A percentile compares a stretch with the other conserved stretches of the same genome.
These are phyloP conservation scores for Asterochloris sp. DNA, from an alignment of 139 green algal species.

Conservation along the genomic window DNA sequence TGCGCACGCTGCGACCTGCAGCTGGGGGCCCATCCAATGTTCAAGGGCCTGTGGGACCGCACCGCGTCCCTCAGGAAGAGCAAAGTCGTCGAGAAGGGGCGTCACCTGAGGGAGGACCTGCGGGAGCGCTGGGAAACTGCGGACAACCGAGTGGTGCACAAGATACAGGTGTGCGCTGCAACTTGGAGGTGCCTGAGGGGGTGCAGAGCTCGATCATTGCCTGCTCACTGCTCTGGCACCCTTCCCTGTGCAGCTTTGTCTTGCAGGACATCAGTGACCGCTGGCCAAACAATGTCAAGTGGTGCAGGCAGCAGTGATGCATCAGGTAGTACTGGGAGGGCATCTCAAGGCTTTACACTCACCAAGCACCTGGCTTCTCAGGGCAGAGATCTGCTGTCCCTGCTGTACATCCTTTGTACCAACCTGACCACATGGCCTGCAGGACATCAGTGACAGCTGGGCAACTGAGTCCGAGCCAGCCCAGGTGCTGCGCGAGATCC, in stretches of 20 bases:
- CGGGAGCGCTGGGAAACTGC: conserved; percentile 90
- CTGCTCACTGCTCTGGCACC: too few relatives aligned
- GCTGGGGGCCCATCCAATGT: conserved; percentile 46
- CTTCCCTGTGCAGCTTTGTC: too few relatives aligned
- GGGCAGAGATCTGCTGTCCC: not conserved
- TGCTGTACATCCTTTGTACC: not conserved
- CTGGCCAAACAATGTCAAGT: not conserved
- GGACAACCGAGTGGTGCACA: conserved; percentile 88
- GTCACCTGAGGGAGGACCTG: conserved; percentile 79
- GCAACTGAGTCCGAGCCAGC: conserved; percentile 74
- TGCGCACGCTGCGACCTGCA: conserved; percentile 2
- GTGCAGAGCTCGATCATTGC: too few relatives aligned
- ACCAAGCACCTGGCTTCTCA: too few relatives aligned
- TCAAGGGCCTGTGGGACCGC: conserved; percentile 32
- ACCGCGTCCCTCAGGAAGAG: conserved; percentile 18
- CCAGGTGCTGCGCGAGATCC: conserved; percentile 79
- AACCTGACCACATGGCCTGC: not conserved
- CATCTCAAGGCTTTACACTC: not conserved
- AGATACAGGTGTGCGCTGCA: conserved; percentile 85
- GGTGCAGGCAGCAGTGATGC: not conserved
- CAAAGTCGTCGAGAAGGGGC: conserved; percentile 40
- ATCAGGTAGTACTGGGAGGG: not conserved
- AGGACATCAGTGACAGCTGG: conserved; percentile 74
- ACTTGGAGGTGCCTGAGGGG: too few relatives aligned
- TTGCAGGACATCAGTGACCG: too few relatives aligned